Base-by-base conservation (phyloP, 164 flowering plant genomes). In the Taxillus chinensis region DNA sequence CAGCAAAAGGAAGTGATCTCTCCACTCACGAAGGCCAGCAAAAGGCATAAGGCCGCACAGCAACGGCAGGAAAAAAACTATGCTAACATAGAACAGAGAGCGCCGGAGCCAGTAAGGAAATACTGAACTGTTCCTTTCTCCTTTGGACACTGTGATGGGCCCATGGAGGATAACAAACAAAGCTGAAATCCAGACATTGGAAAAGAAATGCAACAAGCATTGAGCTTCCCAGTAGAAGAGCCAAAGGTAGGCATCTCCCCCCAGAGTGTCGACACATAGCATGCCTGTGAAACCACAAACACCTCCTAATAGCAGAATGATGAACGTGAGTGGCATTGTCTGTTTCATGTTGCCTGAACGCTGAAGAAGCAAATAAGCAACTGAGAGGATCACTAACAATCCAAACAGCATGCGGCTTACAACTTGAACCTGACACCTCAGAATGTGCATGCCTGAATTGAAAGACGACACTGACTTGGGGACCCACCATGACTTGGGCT, bases 161-260 rank as follows among this genome's bases (percentile, higher is more conserved):
- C 97, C 97, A 57, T 93, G 49, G 41, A 95, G 89, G 55, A 85
- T 49, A 45, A 7, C 3, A 56, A 71, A 91, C 74, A 89, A 65
- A 12, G 55, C 42, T 0, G 90, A 73, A 5, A 82, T 80, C 37
- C 67, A 86, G 2, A 67, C 41, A 42, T 74, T 83, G 11, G 87
- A 75, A 17, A 87, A 65, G 70, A 87, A 86, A 69, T 95, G 98
- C 50, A 95, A 15, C 60, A 68, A 53, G 68, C 98, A 95, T 2
- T 86, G 70, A 37, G 64, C 70, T 62, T 87, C 95, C 98, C 98
- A 95, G 38, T 68, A 75, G 0, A 80, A 17, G 15, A 95, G 84
- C 98, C 99, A 95, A 51, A 55, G 73, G 38, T 70, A 70, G 63
- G 98, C 99, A 41, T 74, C 80, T 10, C 97, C 99, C 10, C 98